phyloP scores from a whole-genome alignment of 768 basidiomycete genomes.

The Multifurca ochricompacta region DNA sequence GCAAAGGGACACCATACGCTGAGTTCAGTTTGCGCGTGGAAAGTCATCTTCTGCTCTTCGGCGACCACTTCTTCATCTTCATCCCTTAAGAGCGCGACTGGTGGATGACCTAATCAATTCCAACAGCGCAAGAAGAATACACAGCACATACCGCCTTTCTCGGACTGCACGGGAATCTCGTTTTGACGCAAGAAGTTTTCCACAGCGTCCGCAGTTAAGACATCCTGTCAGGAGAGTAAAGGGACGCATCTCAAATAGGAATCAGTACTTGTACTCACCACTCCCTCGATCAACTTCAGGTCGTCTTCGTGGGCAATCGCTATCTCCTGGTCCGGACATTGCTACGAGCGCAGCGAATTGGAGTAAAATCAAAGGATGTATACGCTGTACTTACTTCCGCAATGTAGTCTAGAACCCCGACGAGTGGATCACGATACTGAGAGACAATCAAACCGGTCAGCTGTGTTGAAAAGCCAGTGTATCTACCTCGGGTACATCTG shows the following conservation, averaged over 20 bases:
- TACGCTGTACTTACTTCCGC: constrained; percentile 6
- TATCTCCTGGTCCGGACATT: constrained; percentile 11
- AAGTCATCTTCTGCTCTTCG: constrained; percentile 4
- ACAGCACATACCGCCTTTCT: constrained; percentile 10
- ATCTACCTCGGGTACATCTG: constrained; percentile 7
- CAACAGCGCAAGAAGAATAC: background rate
- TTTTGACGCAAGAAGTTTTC: constrained; percentile 16
- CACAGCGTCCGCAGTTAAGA: constrained; percentile 13
- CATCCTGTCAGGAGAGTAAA: constrained; percentile 1
- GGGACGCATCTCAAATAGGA: background rate
- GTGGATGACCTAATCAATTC: background rate
- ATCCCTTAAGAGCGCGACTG: constrained; percentile 8
- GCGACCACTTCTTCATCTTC: constrained; percentile 9
- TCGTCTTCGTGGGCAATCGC: constrained; percentile 20
- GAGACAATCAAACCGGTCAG: background rate
- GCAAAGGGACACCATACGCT: background rate
- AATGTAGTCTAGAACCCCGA: constrained; percentile 13
- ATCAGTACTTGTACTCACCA: background rate
- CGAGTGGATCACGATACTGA: constrained; percentile 15
- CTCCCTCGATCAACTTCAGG: constrained; percentile 5
- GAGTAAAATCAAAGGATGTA: background rate
- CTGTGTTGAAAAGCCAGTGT: background rate
- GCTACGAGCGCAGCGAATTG: background rate
- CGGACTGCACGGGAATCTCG: constrained; percentile 2
- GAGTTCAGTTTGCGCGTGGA: constrained; percentile 4